These are phyloP conservation scores for Microbotryum saponariae DNA, from an alignment of 1,284 basidiomycete genomes.

Conservation along the genomic window DNA sequence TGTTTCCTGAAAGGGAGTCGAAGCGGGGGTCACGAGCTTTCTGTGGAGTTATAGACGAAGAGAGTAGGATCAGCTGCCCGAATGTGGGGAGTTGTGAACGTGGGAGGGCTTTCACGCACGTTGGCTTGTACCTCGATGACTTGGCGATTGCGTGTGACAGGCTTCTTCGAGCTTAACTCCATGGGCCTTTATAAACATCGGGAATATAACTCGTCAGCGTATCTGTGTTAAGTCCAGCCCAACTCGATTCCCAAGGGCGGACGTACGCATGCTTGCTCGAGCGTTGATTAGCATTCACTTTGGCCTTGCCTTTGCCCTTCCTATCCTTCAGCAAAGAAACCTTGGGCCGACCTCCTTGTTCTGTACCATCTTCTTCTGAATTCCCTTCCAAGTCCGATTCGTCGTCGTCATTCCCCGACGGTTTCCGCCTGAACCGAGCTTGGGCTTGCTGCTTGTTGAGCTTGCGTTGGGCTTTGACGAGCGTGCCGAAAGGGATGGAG, in stretches of 20 bases:
- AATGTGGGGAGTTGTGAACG: not conserved
- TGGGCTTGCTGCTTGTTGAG: conserved; percentile 13
- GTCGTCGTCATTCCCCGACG: conserved; percentile 7
- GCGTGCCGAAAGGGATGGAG: conserved; percentile 24
- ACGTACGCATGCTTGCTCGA: conserved; percentile 82
- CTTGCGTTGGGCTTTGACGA: conserved; percentile 31
- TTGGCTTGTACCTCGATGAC: too few relatives aligned
- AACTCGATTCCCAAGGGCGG: not conserved
- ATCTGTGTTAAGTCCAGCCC: not conserved
- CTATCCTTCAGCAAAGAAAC: not conserved
- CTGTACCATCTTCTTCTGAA: conserved; percentile 32
- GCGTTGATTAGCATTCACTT: conserved; percentile 47
- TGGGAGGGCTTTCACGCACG: conserved; percentile 14
- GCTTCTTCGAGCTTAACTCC: conserved; percentile 76
- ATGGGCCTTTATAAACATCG: conserved; percentile 53
- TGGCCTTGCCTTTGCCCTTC: conserved; percentile 1
- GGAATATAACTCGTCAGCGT: not conserved
- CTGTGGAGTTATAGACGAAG: conserved; percentile 42
- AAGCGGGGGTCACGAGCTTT: conserved; percentile 84
- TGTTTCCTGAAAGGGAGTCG: conserved; percentile 61
- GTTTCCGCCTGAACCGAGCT: conserved; percentile 2
- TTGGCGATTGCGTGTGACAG: conserved; percentile 65
- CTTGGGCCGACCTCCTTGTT: conserved; percentile 28
- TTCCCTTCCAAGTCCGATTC: conserved; percentile 22
- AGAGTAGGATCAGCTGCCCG: not conserved